Base-by-base conservation (phyloP, 1,139 yeast species). In the Magnusiomyces ingens region DNA sequence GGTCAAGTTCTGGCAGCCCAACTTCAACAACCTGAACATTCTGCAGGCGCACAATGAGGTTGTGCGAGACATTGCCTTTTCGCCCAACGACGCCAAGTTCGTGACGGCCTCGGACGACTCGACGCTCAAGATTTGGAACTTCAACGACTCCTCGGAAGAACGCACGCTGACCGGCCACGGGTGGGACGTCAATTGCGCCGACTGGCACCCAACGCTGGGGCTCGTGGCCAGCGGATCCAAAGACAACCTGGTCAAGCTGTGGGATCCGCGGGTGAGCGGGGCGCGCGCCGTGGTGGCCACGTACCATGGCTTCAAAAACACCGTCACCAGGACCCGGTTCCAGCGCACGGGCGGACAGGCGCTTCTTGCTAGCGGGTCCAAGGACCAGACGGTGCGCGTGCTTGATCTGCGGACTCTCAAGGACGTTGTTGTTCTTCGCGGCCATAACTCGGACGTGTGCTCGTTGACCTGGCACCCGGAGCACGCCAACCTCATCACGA, bases 181-280 rank as follows among this genome's bases (percentile, higher is more conserved):
- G 66, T 93, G 99, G 99, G 99, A 93, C 71, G 97, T 93, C 36
- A 93, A 93, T 67, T 82, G 93, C 56, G 90, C 95, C 52, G 98
- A 93, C 68, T 93, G 99, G 99, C 99, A 93, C 69, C 88, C 95
- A 6, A 76, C 79, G 17, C 72, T 89, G 67, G 97, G 98, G 0
- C 75, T 94, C 42, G 57, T 74, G 22, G 77, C 69, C 6, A 67
- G 74, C 19, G 78, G 98, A 0, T 91, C 98, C 0, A 93, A 94
- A 67, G 99, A 93, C 70, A 94, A 94, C 68, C 74, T 90, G 62
- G 82, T 93, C 50, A 91, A 91, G 69, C 75, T 93, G 40, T 93
- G 99, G 99, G 99, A 93, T 67, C 99, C 99, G 4, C 77, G 99
- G 55, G 78, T 87, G 53, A 94, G 86, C 8, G 82, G 85, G 0